A percentile compares a stretch with the other conserved stretches of the same genome.
These are phyloP conservation scores for Metschnikowia kofuensis DNA, from an alignment of 805 yeast genomes.

Conservation along the genomic window DNA sequence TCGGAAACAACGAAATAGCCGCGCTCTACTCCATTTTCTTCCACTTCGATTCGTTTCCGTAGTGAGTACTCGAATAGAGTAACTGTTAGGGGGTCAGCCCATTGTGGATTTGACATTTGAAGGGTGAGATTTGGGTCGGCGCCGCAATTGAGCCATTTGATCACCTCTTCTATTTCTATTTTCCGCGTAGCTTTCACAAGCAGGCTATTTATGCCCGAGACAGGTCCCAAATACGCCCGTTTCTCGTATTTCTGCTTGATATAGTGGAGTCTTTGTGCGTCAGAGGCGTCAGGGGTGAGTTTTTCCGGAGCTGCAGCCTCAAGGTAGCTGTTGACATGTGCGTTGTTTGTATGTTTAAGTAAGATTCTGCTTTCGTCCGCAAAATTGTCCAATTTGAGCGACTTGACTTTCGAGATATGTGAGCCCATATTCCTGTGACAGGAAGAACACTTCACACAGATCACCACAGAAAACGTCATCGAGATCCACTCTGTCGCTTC, in stretches of 20 bases:
- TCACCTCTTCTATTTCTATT: conserved; percentile 45
- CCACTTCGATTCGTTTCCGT: conserved; percentile 34
- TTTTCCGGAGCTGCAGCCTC: conserved; percentile 39
- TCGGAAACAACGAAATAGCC: conserved; percentile 51
- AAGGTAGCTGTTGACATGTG: conserved; percentile 54
- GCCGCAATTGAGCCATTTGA: conserved; percentile 44
- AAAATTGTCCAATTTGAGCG: conserved; percentile 71
- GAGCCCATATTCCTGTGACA: conserved; percentile 86
- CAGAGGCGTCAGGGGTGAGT: conserved; percentile 33
- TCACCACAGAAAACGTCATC: conserved; percentile 61
- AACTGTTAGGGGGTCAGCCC: conserved; percentile 21
- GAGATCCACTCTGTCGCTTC: conserved; percentile 85
- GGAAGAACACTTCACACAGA: conserved; percentile 85
- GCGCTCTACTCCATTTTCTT: conserved; percentile 8
- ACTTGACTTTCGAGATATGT: conserved; percentile 72
- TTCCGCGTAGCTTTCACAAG: conserved; percentile 53
- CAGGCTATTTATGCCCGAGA: conserved; percentile 26
- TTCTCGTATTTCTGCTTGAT: conserved; percentile 64
- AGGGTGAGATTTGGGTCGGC: conserved; percentile 46
- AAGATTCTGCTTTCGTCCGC: conserved; percentile 58
- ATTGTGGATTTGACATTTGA: conserved; percentile 23
- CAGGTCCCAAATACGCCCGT: conserved; percentile 41
- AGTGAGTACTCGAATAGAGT: conserved; percentile 50
- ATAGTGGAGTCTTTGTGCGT: conserved; percentile 52
- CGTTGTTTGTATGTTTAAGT: conserved; percentile 52